Conservation (phyloP, 2,329 filamentous ascomycete species). For the Diaporthe citriasiana region DNA sequence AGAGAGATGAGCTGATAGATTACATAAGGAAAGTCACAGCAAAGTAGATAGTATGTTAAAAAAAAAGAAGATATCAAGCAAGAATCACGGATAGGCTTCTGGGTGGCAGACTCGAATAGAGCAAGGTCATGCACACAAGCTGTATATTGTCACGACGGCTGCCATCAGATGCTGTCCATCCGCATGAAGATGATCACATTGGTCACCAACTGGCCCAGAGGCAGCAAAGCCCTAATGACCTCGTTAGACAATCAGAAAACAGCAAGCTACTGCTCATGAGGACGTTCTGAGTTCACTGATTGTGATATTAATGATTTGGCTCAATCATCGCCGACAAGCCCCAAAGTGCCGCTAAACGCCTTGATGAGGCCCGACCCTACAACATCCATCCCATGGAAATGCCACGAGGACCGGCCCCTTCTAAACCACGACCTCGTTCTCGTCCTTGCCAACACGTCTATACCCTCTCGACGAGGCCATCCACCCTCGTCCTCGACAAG, state of each 20-base stretch:
- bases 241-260: too few relatives aligned
- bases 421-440: constrained; percentile 8
- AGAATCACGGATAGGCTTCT: not conserved
- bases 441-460: constrained; percentile 25
- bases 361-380: too few relatives aligned
- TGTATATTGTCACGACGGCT: too few relatives aligned
- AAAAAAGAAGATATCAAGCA: not conserved
- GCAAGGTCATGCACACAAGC: too few relatives aligned
- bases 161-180: too few relatives aligned
- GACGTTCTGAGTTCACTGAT: too few relatives aligned
- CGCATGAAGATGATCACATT: too few relatives aligned
- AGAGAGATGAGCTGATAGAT: not conserved
- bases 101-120: too few relatives aligned
- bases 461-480: constrained; percentile 11
- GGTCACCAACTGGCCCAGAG: too few relatives aligned
- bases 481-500: not conserved
- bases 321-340: not conserved
- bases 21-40: not conserved
- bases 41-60: not conserved
- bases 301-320: not conserved
- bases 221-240: too few relatives aligned
- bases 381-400: not conserved
- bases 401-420: not conserved
- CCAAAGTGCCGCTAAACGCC: not conserved
- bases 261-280: too few relatives aligned